Percentiles rank a stretch among this genome's conserved stretches.
These are phyloP conservation scores for Plasmodium gonderi DNA, from an alignment of 169 alveolate genomes.

Conservation along the genomic window DNA sequence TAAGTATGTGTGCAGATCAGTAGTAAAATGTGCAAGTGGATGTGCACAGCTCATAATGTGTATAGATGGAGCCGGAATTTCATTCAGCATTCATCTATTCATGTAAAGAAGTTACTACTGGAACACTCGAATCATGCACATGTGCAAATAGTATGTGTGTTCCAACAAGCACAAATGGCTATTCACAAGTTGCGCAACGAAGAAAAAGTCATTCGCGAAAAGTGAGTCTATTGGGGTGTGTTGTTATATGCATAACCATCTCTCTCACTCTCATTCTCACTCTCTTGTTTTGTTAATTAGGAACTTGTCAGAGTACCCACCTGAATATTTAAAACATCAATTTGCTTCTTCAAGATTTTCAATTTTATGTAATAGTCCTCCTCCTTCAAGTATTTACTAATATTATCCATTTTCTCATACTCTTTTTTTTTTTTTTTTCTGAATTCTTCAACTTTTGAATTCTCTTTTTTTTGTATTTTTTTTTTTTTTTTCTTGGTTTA, in stretches of 20 bases:
- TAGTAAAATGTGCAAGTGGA: not conserved
- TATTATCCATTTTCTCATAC: conserved; percentile 68
- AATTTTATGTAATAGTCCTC: conserved; percentile 64
- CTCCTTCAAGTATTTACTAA: conserved; percentile 15
- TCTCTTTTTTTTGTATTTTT: not conserved
- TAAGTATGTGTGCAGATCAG: not conserved
- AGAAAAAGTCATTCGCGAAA: not conserved
- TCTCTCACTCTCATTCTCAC: not conserved
- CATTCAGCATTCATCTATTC: too few species aligned
- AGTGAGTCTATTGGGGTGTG: not conserved
- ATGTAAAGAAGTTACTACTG: too few species aligned
- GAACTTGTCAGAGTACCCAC: not conserved
- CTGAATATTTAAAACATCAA: conserved; percentile 61
- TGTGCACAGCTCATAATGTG: too few species aligned
- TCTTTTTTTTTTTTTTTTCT: conserved; percentile 1
- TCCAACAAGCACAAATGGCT: too few species aligned
- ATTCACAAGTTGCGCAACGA: too few species aligned
- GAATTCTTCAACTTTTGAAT: too few species aligned
- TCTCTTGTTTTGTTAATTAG: too few species aligned
- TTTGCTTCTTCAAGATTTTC: conserved; percentile 66
- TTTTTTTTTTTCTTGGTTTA: conserved; percentile 7
- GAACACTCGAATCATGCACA: too few species aligned
- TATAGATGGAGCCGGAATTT: too few species aligned
- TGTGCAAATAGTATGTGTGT: too few species aligned
- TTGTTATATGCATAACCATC: not conserved